Evolutionary conservation across 106 monocot genomes (phyloP), one percentile per base, ranked within the genome.

Genomic region (Dioscorea alata): DNA sequence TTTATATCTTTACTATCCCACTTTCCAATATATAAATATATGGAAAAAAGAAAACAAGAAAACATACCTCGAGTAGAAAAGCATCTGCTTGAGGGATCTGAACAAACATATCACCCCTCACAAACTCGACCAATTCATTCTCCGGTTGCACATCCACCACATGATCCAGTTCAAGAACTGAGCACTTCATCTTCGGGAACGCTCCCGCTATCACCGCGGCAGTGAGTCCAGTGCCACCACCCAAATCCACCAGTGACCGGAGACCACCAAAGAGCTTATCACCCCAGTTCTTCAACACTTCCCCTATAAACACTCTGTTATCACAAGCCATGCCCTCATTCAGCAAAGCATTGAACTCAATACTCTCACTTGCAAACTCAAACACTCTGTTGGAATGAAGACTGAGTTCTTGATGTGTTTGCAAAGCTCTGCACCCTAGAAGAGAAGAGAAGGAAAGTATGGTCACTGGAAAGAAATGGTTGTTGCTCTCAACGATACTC

Each of bases 101-200:
- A 4, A 49, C 48, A 32, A 71, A 71, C 71, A 71, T 71, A 48
- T 61, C 71, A 5, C 71, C 71, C 17, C 4, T 48, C 4, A 48
- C 15, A 8, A 61, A 18, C 7, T 34, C n/a, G 4, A n/a, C 33
- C 10, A 8, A 12, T 1, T 16, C 13, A 20, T 2, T 50, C 19
- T 18, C 21, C 0, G 42, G 4, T 9, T 35, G 22, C 4, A 4
- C 5, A 12, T 60, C 71, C 1, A 61, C 61, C 22, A 60, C 71
- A 12, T 71, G 71, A 4, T 60, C 60, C n/a, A 60, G 71, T 5
- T 71, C 71, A 16, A 61, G 33, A 19, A 71, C 71, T 1, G 49
- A 61, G 71, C 71, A 71, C 48, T 71, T 60, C 13, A 61, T 21
- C 13, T 57, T 20, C 22, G 71, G 71, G 50, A 61, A 71, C 1